phyloP scores from a whole-genome alignment of 1,284 basidiomycete genomes.

The Cryptococcus maquisensis region DNA sequence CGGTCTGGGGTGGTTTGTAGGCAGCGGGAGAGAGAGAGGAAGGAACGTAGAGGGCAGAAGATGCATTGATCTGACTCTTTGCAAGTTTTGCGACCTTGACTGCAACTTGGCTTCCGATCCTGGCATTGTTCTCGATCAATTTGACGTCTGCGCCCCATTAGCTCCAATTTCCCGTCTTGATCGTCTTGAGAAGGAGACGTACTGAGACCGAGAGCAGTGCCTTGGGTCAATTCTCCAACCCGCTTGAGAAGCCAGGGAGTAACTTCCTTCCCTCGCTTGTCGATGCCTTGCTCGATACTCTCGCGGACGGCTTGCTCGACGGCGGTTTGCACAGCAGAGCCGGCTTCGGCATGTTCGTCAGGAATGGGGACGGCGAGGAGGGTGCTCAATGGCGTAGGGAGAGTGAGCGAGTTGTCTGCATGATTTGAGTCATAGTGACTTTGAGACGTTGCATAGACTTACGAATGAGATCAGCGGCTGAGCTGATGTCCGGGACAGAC shows the following conservation, averaged over 20 bases:
- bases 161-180: neutral
- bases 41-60: slow-evolving; percentile 16
- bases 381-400: slow-evolving; percentile 48
- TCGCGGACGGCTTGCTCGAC: slow-evolving; percentile 84
- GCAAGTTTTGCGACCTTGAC: slow-evolving; percentile 65
- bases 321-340: slow-evolving; percentile 67
- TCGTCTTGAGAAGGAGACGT: slow-evolving; percentile 40
- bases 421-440: neutral
- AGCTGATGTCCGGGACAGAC: slow-evolving; percentile 57
- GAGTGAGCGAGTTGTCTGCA: slow-evolving; percentile 39
- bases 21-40: neutral
- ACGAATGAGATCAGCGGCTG: slow-evolving; percentile 71
- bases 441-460: slow-evolving; percentile 29
- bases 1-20: neutral
- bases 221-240: slow-evolving; percentile 74
- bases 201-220: slow-evolving; percentile 70
- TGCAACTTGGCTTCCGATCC: slow-evolving; percentile 78
- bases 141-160: slow-evolving; percentile 63
- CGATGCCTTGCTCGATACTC: slow-evolving; percentile 75
- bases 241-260: slow-evolving; percentile 92
- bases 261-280: slow-evolving; percentile 78
- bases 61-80: slow-evolving; percentile 24
- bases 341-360: slow-evolving; percentile 62
- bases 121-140: slow-evolving; percentile 86
- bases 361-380: slow-evolving; percentile 92